Evolutionary conservation across 805 yeast genomes (phyloP), one percentile per base, ranked within the genome.

Genomic region (Zygotorulaspora danielsina): DNA sequence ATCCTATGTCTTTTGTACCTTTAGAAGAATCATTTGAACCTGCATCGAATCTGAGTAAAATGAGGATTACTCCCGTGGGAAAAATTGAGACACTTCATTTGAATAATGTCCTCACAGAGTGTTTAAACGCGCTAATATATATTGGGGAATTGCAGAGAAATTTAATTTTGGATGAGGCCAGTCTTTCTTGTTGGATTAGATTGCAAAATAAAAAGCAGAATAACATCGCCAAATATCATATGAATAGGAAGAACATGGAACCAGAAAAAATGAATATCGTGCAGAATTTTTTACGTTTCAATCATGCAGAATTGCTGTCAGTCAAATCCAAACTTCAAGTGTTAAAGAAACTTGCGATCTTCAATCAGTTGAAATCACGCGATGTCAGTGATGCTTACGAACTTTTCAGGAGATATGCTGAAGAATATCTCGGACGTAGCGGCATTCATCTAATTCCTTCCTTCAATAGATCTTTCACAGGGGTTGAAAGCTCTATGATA

Each of bases 201-300:
- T 22, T 32, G 5, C 47, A 39, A 27, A 31, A 39, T 31, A 35
- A 32, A 39, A 39, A 27, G 6, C 22, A n/a, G 18, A 32, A 27
- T 8, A 38, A 16, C 13, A 26, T 29, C 15, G 17, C 26, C 32
- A 19, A 18, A 13, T n/a, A 36, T 11, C 28, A 20, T 21, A 19
- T 12, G n/a, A 30, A 21, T 10, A 29, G 26, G 10, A 49, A 45
- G 28, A 34, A 30, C 11, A 37, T 55, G n/a, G 54, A 52, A 20
- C 57, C 58, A 5, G 65, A 60, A 33, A 57, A 54, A 25, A 43
- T 57, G 27, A 49, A 44, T 22, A 48, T 50, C 6, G 55, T 60
- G 4, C 55, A 55, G 31, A 42, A 45, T 18, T 54, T 60, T 33
- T 34, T 55, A 13, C 51, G 53, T 25, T 55, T 51, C 32, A 55